Evolutionary conservation across 768 basidiomycete species (phyloP), one percentile per base, ranked within the genome.

Genomic region (Pleurotus ostreatus): DNA sequence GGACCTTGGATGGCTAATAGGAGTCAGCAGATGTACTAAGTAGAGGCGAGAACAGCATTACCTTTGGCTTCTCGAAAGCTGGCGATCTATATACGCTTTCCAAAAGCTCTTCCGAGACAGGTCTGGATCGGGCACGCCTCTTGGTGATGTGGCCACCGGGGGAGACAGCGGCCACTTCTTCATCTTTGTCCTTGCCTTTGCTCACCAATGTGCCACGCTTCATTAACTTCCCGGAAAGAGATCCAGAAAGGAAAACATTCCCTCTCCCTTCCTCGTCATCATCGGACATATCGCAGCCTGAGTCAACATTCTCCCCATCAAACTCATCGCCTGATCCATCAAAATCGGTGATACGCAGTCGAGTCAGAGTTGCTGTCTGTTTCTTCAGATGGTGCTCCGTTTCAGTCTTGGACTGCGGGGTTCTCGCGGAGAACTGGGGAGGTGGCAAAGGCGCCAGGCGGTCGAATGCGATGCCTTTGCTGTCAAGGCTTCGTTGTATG

Each of bases 131-230:
- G 1, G 88, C 89, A 9, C 89, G 82, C 55, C 88, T 78, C 68
- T 92, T 91, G 39, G 76, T 79, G 55, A 92, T 74, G 68, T 89
- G 89, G 0, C 88, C 89, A 11, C 86, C 87, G 2, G 89, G 89
- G 0, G 88, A 91, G 57, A 90, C 76, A 1, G 82, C 83, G 59
- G 85, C 86, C 2, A 75, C 83, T 26, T 86, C 82, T 63, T 88
- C 85, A 58, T 82, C 79, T 48, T 73, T 71, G 20, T 69, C 64
- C 51, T 72, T 82, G 1, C 71, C 75, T 57, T 77, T 78, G 51
- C 63, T 58, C 12, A 57, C 56, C 11, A 53, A 37, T 12, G 25
- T 39, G 5, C 25, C 37, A 46, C 61, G 49, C 56, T 68, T 66
- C 47, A 59, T 57, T 61, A 56, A 39, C 63, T 69, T 34, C 61